Evolutionary conservation across 202 grass and related monocot species (phyloP).

Genomic region (Panicum virgatum): DNA sequence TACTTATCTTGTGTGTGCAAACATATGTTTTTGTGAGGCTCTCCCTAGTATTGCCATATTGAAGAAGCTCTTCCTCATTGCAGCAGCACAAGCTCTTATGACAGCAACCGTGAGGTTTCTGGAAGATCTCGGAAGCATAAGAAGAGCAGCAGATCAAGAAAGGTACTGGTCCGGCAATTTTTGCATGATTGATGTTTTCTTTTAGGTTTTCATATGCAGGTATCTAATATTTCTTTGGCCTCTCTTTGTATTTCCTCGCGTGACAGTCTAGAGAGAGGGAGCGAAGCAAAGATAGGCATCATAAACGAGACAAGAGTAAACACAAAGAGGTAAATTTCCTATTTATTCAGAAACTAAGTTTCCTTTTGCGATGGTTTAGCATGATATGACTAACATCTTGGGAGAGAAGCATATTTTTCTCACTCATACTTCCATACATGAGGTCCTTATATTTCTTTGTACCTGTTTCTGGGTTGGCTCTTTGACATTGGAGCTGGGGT

Average conservation of each 20-base stretch:
- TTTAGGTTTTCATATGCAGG: background rate
- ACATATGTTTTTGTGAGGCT: background rate
- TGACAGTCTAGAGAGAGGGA: constrained; percentile 55
- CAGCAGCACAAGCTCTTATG: constrained; percentile 55
- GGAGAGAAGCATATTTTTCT: background rate
- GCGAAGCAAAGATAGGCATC: constrained; percentile 56
- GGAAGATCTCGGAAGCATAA: constrained; percentile 56
- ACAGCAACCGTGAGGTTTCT: constrained; percentile 50
- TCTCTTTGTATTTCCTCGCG: constrained; percentile 3
- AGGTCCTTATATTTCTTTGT: constrained; percentile 83
- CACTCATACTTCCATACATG: constrained; percentile 27
- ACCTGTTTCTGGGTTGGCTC: constrained; percentile 97
- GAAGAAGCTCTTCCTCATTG: constrained; percentile 22
- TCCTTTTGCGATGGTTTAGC: background rate
- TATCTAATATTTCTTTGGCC: background rate
- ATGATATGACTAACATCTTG: background rate
- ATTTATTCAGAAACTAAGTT: constrained; percentile 27
- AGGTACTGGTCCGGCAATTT: constrained; percentile 27
- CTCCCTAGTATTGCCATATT: background rate
- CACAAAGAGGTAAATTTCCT: constrained; percentile 54
- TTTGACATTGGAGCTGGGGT: constrained; percentile 98
- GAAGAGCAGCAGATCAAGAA: constrained; percentile 56
- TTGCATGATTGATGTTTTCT: constrained; percentile 13
- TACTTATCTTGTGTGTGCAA: background rate
- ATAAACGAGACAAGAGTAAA: constrained; percentile 53